Evolutionary conservation across 371 early-diverging fungal species (phyloP), one percentile per base, ranked within the genome.

Genomic region (Apophysomyces trapeziformis): DNA sequence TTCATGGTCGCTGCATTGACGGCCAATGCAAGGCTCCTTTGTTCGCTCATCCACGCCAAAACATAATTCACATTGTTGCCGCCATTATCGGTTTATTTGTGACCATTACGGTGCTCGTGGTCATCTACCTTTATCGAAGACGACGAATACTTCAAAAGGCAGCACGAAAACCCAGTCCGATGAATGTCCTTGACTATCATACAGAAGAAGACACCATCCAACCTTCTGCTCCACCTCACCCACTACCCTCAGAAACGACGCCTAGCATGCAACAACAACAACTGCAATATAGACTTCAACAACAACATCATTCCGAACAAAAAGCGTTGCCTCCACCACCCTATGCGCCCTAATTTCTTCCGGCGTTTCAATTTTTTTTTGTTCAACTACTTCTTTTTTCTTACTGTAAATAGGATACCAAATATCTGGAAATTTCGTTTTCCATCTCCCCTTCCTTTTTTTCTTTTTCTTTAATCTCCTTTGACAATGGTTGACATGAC

Each of bases 281-380:
- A 38, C 62, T 72, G n/a, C 72, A 68, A n/a, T 68, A 65, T 61
- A 68, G 64, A 18, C 64, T 72, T 18, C 68, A 72, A 50, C 72
- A 59, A 14, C 65, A 67, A 45, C 72, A 72, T 57, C 62, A 47
- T 36, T 35, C 67, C 7, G 62, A 39, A 43, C 54, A 44, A 14
- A 67, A 46, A 50, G 41, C 41, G 36, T 39, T 41, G 12, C 68
- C 72, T 41, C 72, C 72, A 47, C 72, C 72, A 47, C 72, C 72
- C 36, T 72, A 72, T 65, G 46, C 67, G 18, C 71, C 71, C 6
- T 71, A 58, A 60, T 50, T 21, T 21, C 21, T 26, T 16, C 21
- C 11, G 7, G 21, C 21, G 16, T 16, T 18, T 50, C 35, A 50
- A 5, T 21, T 18, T 47, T 46, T 50, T 18, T 50, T 21, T 50